Conservation (phyloP, 495 filamentous ascomycete species). For the Penicillium roqueforti region DNA sequence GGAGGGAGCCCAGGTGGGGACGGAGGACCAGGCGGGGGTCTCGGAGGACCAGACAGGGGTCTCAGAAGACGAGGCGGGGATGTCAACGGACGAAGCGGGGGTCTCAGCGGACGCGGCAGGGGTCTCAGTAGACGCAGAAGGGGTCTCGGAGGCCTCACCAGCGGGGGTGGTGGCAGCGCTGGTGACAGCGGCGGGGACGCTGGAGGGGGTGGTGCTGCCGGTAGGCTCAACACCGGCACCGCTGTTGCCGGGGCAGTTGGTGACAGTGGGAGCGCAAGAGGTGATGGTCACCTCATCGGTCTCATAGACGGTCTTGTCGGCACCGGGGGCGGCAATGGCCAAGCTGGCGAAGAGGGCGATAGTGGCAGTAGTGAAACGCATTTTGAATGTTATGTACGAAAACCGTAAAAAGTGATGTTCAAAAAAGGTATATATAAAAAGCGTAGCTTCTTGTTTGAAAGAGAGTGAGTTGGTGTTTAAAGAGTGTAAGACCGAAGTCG, state of each 20-base stretch:
- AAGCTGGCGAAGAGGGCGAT: slow-evolving; percentile 50
- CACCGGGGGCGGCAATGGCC: slow-evolving; percentile 37
- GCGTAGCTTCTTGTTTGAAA: slow-evolving; percentile 30
- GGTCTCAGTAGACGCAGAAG: slow-evolving; percentile 15
- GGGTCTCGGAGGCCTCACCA: slow-evolving; percentile 3
- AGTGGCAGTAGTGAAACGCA: slow-evolving; percentile 51
- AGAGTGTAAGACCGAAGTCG: slow-evolving; percentile 57
- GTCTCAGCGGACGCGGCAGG: slow-evolving; percentile 1
- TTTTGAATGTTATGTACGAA: slow-evolving; percentile 42
- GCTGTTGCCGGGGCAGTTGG: slow-evolving; percentile 49
- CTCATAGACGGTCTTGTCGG: slow-evolving; percentile 47
- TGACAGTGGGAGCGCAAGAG: slow-evolving; percentile 57
- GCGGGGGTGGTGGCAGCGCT: slow-evolving; percentile 18
- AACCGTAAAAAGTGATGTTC: slow-evolving; percentile 37
- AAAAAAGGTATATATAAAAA: slow-evolving; percentile 20
- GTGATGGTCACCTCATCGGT: slow-evolving; percentile 55
- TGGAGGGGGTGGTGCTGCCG: slow-evolving; percentile 10
- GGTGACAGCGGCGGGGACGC: slow-evolving; percentile 15
- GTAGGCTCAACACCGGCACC: slow-evolving; percentile 18
- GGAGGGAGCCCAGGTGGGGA: slow-evolving; percentile 16
- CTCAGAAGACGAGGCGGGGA: slow-evolving; percentile 12
- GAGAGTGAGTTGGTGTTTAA: slow-evolving; percentile 45
- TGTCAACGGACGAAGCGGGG: slow-evolving; percentile 13
- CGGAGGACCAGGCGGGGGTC: slow-evolving; percentile 13
- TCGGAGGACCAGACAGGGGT: slow-evolving; percentile 5